A percentile compares a stretch with the other conserved stretches of the same genome.
Conservation (phyloP, 1,284 basidiomycete genomes). For the Cutaneotrichosporon sp. region DNA sequence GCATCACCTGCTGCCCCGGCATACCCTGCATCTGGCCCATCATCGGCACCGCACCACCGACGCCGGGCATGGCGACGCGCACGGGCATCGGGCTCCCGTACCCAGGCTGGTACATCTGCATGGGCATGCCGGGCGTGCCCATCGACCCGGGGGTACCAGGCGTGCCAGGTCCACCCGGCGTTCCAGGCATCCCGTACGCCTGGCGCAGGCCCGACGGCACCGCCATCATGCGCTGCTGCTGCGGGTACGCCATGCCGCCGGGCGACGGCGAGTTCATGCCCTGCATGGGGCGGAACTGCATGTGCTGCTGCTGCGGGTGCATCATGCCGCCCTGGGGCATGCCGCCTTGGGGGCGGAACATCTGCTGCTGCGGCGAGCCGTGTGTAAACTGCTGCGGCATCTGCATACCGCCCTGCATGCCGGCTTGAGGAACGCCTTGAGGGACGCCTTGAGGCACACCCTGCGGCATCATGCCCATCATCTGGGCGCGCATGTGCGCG, state of each 20-base stretch:
- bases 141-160: neutral
- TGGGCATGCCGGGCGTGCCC: neutral
- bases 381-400: neutral
- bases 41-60: neutral
- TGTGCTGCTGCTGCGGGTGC: neutral
- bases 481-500: slow-evolving; percentile 4
- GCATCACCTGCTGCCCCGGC: slow-evolving; percentile 9
- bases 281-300: neutral
- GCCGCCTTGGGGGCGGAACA: slow-evolving; percentile 3
- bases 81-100: neutral
- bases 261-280: neutral
- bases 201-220: slow-evolving; percentile 3
- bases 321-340: neutral
- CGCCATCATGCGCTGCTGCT: slow-evolving; percentile 1
- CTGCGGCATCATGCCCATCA: slow-evolving; percentile 11
- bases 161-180: neutral
- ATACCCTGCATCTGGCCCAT: slow-evolving; percentile 7
- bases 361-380: neutral
- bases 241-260: neutral
- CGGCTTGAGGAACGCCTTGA: too few relatives aligned
- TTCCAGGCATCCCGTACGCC: neutral
- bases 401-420: slow-evolving; percentile 7
- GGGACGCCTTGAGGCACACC: neutral
- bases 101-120: neutral
- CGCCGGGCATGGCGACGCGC: slow-evolving; percentile 3